These are phyloP conservation scores for Neurospora intermedia DNA, from an alignment of 495 filamentous ascomycete species.

Conservation along the genomic window DNA sequence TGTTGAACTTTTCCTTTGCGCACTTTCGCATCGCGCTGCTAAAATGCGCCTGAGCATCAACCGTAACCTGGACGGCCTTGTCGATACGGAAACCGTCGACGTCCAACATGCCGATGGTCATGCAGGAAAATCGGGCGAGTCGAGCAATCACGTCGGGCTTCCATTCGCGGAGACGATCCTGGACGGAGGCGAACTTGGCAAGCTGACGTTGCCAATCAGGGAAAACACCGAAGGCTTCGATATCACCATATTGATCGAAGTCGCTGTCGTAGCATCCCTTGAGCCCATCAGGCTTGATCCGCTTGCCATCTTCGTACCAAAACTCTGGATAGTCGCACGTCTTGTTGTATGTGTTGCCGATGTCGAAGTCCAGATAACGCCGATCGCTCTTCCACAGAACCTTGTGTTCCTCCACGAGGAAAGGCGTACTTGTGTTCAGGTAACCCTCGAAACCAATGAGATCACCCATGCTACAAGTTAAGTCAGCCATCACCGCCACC, in stretches of 20 bases:
- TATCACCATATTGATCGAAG: conserved; percentile 62
- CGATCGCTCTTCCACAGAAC: conserved; percentile 48
- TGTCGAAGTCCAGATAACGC: conserved; percentile 53
- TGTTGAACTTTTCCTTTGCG: conserved; percentile 39
- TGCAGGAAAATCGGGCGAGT: conserved; percentile 55
- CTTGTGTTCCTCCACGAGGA: conserved; percentile 44
- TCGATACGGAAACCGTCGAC: conserved; percentile 63
- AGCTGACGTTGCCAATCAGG: conserved; percentile 58
- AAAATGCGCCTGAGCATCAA: conserved; percentile 52
- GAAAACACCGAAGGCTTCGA: conserved; percentile 56
- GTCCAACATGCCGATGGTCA: conserved; percentile 52
- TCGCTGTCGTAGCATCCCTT: conserved; percentile 59
- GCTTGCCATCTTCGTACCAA: conserved; percentile 53
- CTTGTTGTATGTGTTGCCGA: conserved; percentile 46
- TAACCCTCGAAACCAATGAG: conserved; percentile 59
- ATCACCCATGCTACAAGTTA: conserved; percentile 43
- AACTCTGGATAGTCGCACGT: conserved; percentile 56
- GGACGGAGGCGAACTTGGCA: conserved; percentile 63
- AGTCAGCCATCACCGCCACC: conserved; percentile 3
- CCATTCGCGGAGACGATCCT: conserved; percentile 69
- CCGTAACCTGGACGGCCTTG: conserved; percentile 55
- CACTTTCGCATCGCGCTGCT: conserved; percentile 44
- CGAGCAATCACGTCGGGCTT: conserved; percentile 47
- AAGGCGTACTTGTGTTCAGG: conserved; percentile 55
- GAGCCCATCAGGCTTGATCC: conserved; percentile 38